Percentiles rank a stretch among this genome's conserved stretches.
phyloP scores from a whole-genome alignment of 2,329 filamentous ascomycete species.

The Fusarium proliferatum region DNA sequence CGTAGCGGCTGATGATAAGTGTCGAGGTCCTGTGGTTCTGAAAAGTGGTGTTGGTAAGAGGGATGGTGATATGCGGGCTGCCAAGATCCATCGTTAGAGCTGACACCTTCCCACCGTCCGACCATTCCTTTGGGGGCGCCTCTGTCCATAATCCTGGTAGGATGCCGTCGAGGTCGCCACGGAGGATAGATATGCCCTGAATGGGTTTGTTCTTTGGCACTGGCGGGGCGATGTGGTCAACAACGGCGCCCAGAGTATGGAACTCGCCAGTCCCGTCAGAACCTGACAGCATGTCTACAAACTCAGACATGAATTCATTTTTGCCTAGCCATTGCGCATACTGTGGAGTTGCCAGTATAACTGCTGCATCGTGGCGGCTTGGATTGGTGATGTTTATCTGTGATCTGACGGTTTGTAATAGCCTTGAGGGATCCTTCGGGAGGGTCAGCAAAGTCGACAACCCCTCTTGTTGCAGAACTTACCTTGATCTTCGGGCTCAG shows the following conservation, averaged over 20 bases:
- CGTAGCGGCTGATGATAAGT: conserved; percentile 56
- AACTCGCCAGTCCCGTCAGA: conserved; percentile 52
- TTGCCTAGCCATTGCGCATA: conserved; percentile 62
- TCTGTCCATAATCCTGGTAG: conserved; percentile 60
- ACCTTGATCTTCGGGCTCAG: conserved; percentile 30
- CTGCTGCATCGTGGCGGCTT: conserved; percentile 54
- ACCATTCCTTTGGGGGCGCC: conserved; percentile 39
- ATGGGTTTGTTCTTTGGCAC: conserved; percentile 46
- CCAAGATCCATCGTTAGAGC: conserved; percentile 57
- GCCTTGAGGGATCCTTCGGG: conserved; percentile 26
- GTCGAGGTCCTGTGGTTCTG: conserved; percentile 73
- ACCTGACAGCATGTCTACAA: conserved; percentile 61
- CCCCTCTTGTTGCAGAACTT: background rate
- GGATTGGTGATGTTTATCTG: conserved; percentile 45
- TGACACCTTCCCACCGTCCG: conserved; percentile 52
- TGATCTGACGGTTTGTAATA: conserved; percentile 32
- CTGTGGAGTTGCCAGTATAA: conserved; percentile 62
- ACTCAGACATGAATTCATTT: conserved; percentile 53
- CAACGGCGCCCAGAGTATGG: conserved; percentile 64
- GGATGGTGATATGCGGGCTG: conserved; percentile 61
- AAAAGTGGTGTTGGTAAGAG: conserved; percentile 83
- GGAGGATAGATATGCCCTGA: conserved; percentile 64
- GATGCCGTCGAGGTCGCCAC: conserved; percentile 53
- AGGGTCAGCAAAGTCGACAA: conserved; percentile 8
- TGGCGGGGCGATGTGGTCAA: conserved; percentile 63